Base-by-base conservation (phyloP, 495 filamentous ascomycete genomes). In the Polyplosphaeria fusca region DNA sequence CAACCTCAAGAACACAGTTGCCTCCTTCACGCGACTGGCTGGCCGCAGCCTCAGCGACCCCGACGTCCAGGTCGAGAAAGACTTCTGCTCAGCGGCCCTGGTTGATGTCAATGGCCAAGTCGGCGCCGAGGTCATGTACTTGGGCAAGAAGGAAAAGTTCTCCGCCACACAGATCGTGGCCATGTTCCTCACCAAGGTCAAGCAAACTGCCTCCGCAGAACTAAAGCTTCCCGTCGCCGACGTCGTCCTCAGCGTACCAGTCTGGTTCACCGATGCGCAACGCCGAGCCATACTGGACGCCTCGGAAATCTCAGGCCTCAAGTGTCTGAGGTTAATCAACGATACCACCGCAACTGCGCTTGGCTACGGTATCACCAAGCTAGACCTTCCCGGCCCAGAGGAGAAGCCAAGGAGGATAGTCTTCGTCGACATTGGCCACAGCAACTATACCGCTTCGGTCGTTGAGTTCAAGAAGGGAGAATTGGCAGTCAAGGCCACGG, bases 401-500 rank as follows among this genome's bases (percentile, higher is more conserved):
- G 91, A 98, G 82, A 94, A 93, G 81, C 90, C 93, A 56, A 82
- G 88, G 55, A 80, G 93, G 26, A 91, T 97, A 20, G 85, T 84
- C 49, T 96, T 98, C 70, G 74, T 99, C 73, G 94, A 99, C 73
- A 91, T 99, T 58, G 93, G 93, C 52, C 86, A 96, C 80, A 90
- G 85, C 77, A 91, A 95, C 77, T 96, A 94, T 76, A 91, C 89
- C 39, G 86, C 82, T 76, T 88, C 91, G 32, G 84, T 99, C 63
- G 91, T 96, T 54, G 91, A 96, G 76, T 97, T 96, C 78, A 86
- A 80, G 71, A 99, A 97, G 81, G 94, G 94, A 62, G 94, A 97
- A 79, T 80, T 99, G 51, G 82, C 86, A 52, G 91, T 99, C 71
- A 87, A 93, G 80, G 78, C 89, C 20, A 95, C 91, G n/a, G 83